Evolutionary conservation across 495 filamentous ascomycete genomes (phyloP).

Genomic region (Aspergillus ellipticus): DNA sequence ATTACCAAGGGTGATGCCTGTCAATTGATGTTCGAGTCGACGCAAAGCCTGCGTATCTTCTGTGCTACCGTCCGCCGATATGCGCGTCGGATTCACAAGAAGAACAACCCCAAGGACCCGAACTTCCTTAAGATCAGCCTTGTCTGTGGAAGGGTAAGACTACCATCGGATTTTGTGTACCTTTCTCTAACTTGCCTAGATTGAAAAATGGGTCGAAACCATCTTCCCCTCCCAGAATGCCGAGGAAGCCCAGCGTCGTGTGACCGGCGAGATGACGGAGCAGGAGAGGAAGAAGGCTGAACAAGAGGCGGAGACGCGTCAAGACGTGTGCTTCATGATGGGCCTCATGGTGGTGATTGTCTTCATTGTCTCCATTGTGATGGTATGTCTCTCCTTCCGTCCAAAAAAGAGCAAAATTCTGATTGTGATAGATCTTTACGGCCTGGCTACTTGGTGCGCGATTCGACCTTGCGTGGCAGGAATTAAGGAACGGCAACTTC

Average conservation of each 20-base stretch:
- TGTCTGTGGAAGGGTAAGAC: constrained; percentile 77
- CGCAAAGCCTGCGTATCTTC: constrained; percentile 77
- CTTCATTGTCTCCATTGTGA: constrained; percentile 55
- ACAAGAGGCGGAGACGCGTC: constrained; percentile 47
- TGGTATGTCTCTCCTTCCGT: constrained; percentile 50
- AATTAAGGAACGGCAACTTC: constrained; percentile 50
- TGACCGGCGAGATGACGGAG: constrained; percentile 36
- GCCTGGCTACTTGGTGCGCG: constrained; percentile 68
- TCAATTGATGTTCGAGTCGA: constrained; percentile 83
- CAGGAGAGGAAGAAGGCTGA: constrained; percentile 44
- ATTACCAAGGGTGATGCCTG: constrained; percentile 96
- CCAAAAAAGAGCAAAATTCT: neutral
- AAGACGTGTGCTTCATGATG: constrained; percentile 62
- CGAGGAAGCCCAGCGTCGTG: constrained; percentile 38
- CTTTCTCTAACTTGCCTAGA: constrained; percentile 47
- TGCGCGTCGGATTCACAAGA: constrained; percentile 79
- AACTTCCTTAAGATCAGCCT: constrained; percentile 92
- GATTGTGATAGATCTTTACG: constrained; percentile 52
- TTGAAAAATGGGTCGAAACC: constrained; percentile 95
- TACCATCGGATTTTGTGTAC: neutral
- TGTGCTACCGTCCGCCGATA: constrained; percentile 77
- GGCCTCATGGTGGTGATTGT: constrained; percentile 57
- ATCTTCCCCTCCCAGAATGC: constrained; percentile 78
- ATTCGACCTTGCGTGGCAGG: constrained; percentile 58
- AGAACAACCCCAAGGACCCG: constrained; percentile 91